These are phyloP conservation scores for Anthracocystis panici-leucophaei DNA, from an alignment of 1,284 basidiomycete genomes.

Conservation along the genomic window DNA sequence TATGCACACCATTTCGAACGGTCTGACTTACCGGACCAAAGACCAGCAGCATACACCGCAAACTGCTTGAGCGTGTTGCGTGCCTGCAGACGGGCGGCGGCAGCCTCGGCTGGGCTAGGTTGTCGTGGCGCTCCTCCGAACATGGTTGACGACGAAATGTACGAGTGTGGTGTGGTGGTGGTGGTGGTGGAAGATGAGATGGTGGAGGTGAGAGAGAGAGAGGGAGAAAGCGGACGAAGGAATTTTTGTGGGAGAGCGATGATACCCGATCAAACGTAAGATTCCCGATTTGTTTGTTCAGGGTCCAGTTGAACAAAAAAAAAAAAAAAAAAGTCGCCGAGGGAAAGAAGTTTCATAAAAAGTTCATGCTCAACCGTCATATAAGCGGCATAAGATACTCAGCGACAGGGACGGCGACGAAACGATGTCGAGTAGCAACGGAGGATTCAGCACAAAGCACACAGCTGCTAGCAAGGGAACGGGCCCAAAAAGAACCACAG, in stretches of 20 bases:
- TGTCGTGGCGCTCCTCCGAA: constrained; percentile 50
- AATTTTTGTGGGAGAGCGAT: not conserved
- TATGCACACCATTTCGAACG: not conserved
- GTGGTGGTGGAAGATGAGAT: not conserved
- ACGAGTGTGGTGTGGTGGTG: not conserved
- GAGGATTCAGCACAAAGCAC: constrained; percentile 9
- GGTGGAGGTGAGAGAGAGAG: not conserved
- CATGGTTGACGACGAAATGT: constrained; percentile 16
- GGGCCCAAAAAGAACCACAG: constrained; percentile 17
- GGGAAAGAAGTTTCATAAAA: not conserved
- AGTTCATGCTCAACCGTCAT: constrained; percentile 2
- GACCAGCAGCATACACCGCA: constrained; percentile 37
- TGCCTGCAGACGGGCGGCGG: constrained; percentile 34
- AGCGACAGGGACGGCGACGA: too few relatives aligned
- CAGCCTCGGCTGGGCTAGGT: constrained; percentile 34
- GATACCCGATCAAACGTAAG: not conserved
- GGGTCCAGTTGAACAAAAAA: constrained; percentile 14
- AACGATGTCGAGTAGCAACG: constrained; percentile 27
- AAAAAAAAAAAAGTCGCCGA: constrained; percentile 8
- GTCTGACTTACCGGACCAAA: constrained; percentile 46
- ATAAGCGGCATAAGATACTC: too few relatives aligned
- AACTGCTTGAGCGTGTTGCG: constrained; percentile 34
- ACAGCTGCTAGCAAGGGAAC: too few relatives aligned
- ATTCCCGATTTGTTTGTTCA: constrained; percentile 7
- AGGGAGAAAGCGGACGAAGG: constrained; percentile 5